phyloP scores from a whole-genome alignment of 2,329 filamentous ascomycete genomes.

The Pyrenophora tritici-repentis region DNA sequence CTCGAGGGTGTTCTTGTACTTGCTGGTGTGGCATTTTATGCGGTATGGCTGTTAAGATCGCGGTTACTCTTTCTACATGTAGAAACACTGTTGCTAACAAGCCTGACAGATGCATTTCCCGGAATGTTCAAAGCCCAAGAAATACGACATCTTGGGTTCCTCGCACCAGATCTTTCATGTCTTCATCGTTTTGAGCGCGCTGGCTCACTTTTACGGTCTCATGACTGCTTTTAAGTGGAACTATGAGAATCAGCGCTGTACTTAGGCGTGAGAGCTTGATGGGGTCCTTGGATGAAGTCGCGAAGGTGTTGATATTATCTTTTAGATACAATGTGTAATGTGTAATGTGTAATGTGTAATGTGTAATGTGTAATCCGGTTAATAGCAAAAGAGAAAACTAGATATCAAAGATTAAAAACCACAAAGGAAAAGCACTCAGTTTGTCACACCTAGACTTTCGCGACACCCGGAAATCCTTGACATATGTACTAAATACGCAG shows the following conservation, averaged over 20 bases:
- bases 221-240: constrained; percentile 12
- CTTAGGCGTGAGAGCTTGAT: background rate
- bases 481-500: too few relatives aligned
- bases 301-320: too few relatives aligned
- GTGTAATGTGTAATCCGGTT: too few relatives aligned
- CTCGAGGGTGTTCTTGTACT: constrained; percentile 45
- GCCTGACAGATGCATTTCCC: constrained; percentile 69
- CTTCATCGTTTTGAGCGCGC: constrained; percentile 78
- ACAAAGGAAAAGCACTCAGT: too few relatives aligned
- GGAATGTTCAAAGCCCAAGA: constrained; percentile 74
- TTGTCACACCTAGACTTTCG: too few relatives aligned
- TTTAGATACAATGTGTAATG: too few relatives aligned
- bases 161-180: constrained; percentile 96
- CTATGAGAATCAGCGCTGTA: constrained; percentile 7
- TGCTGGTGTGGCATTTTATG: constrained; percentile 78
- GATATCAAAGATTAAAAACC: too few relatives aligned
- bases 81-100: constrained; percentile 74
- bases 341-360: too few relatives aligned
- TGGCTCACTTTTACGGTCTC: constrained; percentile 4
- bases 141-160: constrained; percentile 81
- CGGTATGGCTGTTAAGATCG: constrained; percentile 76
- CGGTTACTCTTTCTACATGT: background rate
- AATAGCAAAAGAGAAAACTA: too few relatives aligned
- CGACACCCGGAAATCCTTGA: too few relatives aligned
- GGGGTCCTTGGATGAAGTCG: too few relatives aligned